Conservation (phyloP, 495 filamentous ascomycete species). For the Lasiosphaeria ovina region DNA sequence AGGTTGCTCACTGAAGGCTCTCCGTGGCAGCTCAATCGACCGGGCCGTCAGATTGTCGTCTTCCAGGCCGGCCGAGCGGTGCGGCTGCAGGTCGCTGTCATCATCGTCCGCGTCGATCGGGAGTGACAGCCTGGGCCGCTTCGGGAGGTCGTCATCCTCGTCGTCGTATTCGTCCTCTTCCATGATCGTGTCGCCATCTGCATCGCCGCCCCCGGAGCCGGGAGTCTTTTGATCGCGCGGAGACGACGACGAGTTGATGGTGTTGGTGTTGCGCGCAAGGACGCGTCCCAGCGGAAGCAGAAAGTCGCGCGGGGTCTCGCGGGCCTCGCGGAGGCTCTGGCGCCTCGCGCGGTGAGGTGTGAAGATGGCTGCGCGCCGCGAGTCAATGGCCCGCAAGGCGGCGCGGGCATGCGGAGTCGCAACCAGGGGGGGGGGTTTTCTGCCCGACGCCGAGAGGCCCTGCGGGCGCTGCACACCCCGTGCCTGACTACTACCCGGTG, state of each 20-base stretch:
- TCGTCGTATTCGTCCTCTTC: slow-evolving; percentile 53
- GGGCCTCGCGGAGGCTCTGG: slow-evolving; percentile 62
- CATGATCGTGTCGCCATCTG: slow-evolving; percentile 16
- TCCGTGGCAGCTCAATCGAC: slow-evolving; percentile 67
- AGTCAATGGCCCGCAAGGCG: slow-evolving; percentile 64
- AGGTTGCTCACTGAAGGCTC: slow-evolving; percentile 56
- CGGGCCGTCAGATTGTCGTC: slow-evolving; percentile 67
- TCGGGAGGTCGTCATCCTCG: slow-evolving; percentile 59
- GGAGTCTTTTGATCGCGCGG: slow-evolving; percentile 10
- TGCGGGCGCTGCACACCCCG: slow-evolving; percentile 11
- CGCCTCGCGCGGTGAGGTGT: slow-evolving; percentile 66
- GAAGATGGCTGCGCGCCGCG: slow-evolving; percentile 66
- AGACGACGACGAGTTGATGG: slow-evolving; percentile 55
- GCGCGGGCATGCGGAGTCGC: slow-evolving; percentile 67
- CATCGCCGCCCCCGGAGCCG: slow-evolving; percentile 3
- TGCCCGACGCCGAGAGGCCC: slow-evolving; percentile 37
- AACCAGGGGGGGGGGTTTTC: slow-evolving; percentile 31
- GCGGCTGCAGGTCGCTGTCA: slow-evolving; percentile 57
- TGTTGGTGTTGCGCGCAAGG: slow-evolving; percentile 59
- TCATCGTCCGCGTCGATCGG: slow-evolving; percentile 63
- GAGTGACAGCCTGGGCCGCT: slow-evolving; percentile 66
- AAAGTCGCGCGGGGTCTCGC: slow-evolving; percentile 74
- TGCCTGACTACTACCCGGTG: slow-evolving; percentile 28
- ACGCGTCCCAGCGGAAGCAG: slow-evolving; percentile 64
- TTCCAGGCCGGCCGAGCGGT: slow-evolving; percentile 61